phyloP scores from a whole-genome alignment of 768 basidiomycete genomes.

The Mycena rosella region DNA sequence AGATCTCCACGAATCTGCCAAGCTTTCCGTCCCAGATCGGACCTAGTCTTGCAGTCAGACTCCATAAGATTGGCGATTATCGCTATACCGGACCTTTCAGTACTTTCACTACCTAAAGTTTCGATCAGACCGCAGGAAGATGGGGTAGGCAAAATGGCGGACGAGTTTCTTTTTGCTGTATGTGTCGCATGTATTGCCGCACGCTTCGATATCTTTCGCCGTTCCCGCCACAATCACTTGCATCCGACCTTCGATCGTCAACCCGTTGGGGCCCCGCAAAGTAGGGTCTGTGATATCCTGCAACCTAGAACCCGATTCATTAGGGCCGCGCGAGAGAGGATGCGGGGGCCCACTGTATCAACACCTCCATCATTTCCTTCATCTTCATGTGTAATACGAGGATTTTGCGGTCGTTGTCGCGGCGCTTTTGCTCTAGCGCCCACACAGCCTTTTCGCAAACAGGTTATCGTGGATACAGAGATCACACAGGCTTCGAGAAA shows the following conservation, averaged over 20 bases:
- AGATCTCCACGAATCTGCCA: constrained; percentile 36
- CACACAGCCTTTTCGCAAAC: constrained; percentile 40
- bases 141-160: too few relatives aligned
- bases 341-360: constrained; percentile 46
- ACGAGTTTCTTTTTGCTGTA: too few relatives aligned
- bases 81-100: too few relatives aligned
- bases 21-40: constrained; percentile 45
- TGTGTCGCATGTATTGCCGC: constrained; percentile 39
- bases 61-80: too few relatives aligned
- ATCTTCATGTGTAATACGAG: constrained; percentile 46
- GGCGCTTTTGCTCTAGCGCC: constrained; percentile 52
- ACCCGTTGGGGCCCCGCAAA: constrained; percentile 44
- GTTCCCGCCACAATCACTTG: constrained; percentile 42
- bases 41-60: too few relatives aligned
- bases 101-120: constrained; percentile 48
- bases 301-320: constrained; percentile 40
- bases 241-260: constrained; percentile 48
- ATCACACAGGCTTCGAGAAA: too few relatives aligned
- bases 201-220: constrained; percentile 48
- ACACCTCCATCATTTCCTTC: constrained; percentile 54
- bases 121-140: too few relatives aligned
- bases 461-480: too few relatives aligned
- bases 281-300: constrained; percentile 44
- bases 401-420: constrained; percentile 56
- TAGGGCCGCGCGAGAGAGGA: too few relatives aligned